Conservation (phyloP, 2,329 filamentous ascomycete species). For the Periconia sp. region DNA sequence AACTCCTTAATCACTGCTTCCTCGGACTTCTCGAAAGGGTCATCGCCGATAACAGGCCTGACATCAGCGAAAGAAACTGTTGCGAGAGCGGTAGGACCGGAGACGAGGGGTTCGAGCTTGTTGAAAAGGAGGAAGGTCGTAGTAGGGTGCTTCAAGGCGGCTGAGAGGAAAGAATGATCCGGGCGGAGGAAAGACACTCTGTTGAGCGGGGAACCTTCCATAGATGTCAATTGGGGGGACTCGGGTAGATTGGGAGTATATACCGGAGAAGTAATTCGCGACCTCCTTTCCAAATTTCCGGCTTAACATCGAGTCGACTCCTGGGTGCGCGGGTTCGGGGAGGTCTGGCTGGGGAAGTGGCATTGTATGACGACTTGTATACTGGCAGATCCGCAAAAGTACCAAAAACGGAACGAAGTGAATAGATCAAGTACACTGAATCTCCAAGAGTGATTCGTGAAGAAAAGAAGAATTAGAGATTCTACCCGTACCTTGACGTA, state of each 20-base stretch:
- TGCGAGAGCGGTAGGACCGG: conserved; percentile 66
- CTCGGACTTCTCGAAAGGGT: conserved; percentile 75
- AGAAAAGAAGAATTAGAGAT: too few relatives aligned
- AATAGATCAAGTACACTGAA: too few relatives aligned
- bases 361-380: too few relatives aligned
- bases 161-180: conserved; percentile 72
- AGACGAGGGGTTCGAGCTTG: conserved; percentile 75
- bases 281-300: conserved; percentile 80
- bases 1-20: conserved; percentile 74
- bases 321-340: conserved; percentile 63
- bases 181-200: conserved; percentile 78
- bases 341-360: conserved; percentile 53
- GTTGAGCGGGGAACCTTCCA: conserved; percentile 73
- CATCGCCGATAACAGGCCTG: conserved; percentile 69
- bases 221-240: background rate
- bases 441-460: too few relatives aligned
- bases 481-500: conserved; percentile 3
- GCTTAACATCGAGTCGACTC: conserved; percentile 72
- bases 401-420: too few relatives aligned
- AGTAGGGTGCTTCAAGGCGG: conserved; percentile 69
- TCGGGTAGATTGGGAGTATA: background rate
- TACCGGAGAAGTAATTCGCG: conserved; percentile 79
- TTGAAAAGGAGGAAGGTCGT: conserved; percentile 80
- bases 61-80: conserved; percentile 75
- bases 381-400: too few relatives aligned